Base-by-base conservation (phyloP, 2,329 filamentous ascomycete genomes). In the Pyrenochaeta sp. region DNA sequence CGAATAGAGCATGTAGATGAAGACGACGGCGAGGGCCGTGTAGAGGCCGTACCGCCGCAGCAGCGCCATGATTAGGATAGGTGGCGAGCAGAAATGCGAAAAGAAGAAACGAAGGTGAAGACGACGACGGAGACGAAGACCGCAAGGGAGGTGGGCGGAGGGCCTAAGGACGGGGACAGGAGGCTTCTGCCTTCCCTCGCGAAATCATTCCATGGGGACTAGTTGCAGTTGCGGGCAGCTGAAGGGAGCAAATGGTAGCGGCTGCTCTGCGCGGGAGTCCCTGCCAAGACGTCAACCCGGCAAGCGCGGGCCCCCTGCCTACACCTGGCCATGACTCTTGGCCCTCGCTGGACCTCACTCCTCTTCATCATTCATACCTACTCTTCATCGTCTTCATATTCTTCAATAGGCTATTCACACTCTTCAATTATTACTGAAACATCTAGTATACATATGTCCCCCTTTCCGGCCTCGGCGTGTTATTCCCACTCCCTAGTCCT, bases 41-140 rank as follows among this genome's bases (percentile, higher is more conserved):
- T 75, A 73, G 19, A 69, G 39, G 27, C 58, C 54, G 41, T 69
- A 72, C 14, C 73, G 70, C 41, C 65, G 67, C 15, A 73, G 43
- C 11, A 71, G 65, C 24, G 72, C 65, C 72, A 76, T 76, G n/a
- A n/a, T n/a, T n/a, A n/a, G n/a, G n/a, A n/a, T n/a, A n/a, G n/a
- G n/a, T n/a, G n/a, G n/a, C n/a, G n/a, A n/a, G n/a, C n/a, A n/a
- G n/a, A n/a, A n/a, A n/a, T n/a, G 35, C 32, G 21, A 38, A 52
- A 23, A 47, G 22, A 39, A 32, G 22, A 29, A 38, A 39, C 35
- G 27, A 28, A 45, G 36, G 32, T 29, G 31, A 42, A 50, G 31
- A 6, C 30, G 26, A 30, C 15, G 40, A 24, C 24, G 32, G 37
- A 27, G 29, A 31, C n/a, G n/a, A n/a, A n/a, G n/a, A n/a, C n/a